A percentile compares a stretch with the other conserved stretches of the same genome.
Conservation (phyloP, 495 filamentous ascomycete genomes). For the Xylaria longipes region DNA sequence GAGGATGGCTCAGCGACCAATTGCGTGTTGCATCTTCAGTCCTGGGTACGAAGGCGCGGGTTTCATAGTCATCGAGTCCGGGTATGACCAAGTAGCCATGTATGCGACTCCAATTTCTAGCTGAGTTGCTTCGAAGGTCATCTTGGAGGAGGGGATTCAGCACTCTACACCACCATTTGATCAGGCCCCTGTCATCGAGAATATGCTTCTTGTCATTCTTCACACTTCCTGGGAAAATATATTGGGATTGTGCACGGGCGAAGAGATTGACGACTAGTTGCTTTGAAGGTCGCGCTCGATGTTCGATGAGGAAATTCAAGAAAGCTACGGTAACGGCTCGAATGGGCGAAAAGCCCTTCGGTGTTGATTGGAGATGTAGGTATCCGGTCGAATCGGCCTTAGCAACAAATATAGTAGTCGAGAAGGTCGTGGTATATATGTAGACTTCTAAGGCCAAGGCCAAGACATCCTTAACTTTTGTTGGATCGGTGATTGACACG, state of each 20-base stretch:
- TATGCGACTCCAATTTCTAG: conserved; percentile 44
- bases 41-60: conserved; percentile 61
- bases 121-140: conserved; percentile 32
- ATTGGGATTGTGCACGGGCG: conserved; percentile 89
- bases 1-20: conserved; percentile 63
- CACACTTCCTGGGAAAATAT: conserved; percentile 90
- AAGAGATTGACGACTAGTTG: conserved; percentile 88
- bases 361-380: conserved; percentile 67
- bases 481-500: conserved; percentile 61
- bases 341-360: conserved; percentile 71
- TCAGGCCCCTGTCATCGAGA: conserved; percentile 85
- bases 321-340: conserved; percentile 76
- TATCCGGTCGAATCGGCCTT: conserved; percentile 98
- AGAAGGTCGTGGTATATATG: conserved; percentile 75
- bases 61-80: conserved; percentile 80
- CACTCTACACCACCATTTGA: conserved; percentile 94
- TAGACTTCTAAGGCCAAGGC: conserved; percentile 64
- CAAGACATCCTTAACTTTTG: conserved; percentile 36
- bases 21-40: conserved; percentile 51
- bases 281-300: conserved; percentile 69
- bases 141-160: conserved; percentile 74
- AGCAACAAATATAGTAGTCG: conserved; percentile 89
- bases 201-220: conserved; percentile 89
- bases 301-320: conserved; percentile 72
- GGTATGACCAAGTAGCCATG: conserved; percentile 87